Evolutionary conservation across 2,329 filamentous ascomycete genomes (phyloP).

Genomic region (Sordariomycetes sp.): DNA sequence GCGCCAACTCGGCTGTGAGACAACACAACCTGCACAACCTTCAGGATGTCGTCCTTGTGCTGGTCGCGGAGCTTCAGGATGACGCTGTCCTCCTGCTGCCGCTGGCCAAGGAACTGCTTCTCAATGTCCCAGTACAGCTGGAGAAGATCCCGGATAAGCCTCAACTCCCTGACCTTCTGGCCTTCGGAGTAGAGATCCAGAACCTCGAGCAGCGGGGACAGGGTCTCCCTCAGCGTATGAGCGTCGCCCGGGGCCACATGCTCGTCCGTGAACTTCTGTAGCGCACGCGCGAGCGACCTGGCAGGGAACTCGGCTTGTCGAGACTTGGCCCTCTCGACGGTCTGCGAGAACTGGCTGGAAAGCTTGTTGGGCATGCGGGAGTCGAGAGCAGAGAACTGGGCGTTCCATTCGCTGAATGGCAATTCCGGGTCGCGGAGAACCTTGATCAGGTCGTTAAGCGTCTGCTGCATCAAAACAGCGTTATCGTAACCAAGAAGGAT

Average conservation of each 20-base stretch:
- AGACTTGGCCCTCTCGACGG: slow-evolving; percentile 72
- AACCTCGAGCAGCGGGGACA: slow-evolving; percentile 68
- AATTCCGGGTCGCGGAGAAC: slow-evolving; percentile 84
- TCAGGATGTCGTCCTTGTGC: slow-evolving; percentile 83
- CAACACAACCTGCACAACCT: slow-evolving; percentile 79
- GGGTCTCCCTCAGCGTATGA: slow-evolving; percentile 58
- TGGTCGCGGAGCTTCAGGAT: slow-evolving; percentile 89
- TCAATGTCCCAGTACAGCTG: slow-evolving; percentile 76
- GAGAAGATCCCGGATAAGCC: slow-evolving; percentile 69
- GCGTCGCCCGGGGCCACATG: slow-evolving; percentile 65
- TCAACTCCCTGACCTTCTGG: slow-evolving; percentile 81
- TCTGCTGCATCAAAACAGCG: slow-evolving; percentile 85
- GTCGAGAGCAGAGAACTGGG: slow-evolving; percentile 93
- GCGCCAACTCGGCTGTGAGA: slow-evolving; percentile 87
- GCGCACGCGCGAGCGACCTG: slow-evolving; percentile 73
- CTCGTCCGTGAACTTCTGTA: slow-evolving; percentile 83
- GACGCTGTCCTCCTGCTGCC: slow-evolving; percentile 83
- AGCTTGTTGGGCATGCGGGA: slow-evolving; percentile 94
- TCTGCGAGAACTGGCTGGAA: slow-evolving; percentile 68
- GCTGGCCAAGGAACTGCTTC: slow-evolving; percentile 75
- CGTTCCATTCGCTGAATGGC: slow-evolving; percentile 92
- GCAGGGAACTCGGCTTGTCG: slow-evolving; percentile 84
- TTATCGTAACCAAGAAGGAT: slow-evolving; percentile 94
- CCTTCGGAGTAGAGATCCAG: slow-evolving; percentile 76
- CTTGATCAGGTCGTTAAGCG: slow-evolving; percentile 79